Evolutionary conservation across 1,139 yeast species (phyloP).

Genomic region (Geotrichum reessii): DNA sequence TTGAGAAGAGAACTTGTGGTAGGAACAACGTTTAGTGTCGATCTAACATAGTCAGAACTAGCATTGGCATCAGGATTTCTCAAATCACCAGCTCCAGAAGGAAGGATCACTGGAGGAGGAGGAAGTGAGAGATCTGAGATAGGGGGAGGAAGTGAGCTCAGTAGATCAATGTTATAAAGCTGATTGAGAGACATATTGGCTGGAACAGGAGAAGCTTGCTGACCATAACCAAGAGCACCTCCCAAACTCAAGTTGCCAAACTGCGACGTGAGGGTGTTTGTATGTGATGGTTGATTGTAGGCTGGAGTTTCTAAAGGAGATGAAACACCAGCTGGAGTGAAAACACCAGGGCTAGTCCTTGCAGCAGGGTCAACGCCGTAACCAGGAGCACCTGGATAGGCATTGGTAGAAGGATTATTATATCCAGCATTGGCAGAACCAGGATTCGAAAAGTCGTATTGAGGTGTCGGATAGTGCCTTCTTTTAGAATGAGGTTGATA

Average conservation of each 20-base stretch:
- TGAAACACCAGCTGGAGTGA: slow-evolving; percentile 17
- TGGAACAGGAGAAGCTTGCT: background rate
- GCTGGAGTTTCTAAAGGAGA: background rate
- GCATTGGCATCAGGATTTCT: slow-evolving; percentile 64
- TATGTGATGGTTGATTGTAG: slow-evolving; percentile 4
- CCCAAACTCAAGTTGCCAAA: slow-evolving; percentile 27
- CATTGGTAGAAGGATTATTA: background rate
- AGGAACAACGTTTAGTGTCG: slow-evolving; percentile 87
- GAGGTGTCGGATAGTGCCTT: slow-evolving; percentile 18
- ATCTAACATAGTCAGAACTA: slow-evolving; percentile 69
- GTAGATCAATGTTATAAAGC: slow-evolving; percentile 51
- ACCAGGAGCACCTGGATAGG: slow-evolving; percentile 11
- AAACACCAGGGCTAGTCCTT: slow-evolving; percentile 10
- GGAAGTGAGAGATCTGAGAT: slow-evolving; percentile 79
- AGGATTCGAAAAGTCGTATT: slow-evolving; percentile 15
- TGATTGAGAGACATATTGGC: slow-evolving; percentile 10
- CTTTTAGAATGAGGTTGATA: slow-evolving; percentile 8
- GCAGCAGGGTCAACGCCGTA: slow-evolving; percentile 3
- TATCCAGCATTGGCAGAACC: slow-evolving; percentile 8
- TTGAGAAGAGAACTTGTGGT: slow-evolving; percentile 63
- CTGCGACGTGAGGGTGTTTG: slow-evolving; percentile 25
- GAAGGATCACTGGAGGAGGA: slow-evolving; percentile 86
- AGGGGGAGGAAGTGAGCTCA: slow-evolving; percentile 76
- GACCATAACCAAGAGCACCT: slow-evolving; percentile 19
- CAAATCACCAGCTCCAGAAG: slow-evolving; percentile 55